Evolutionary conservation across 352 stramenopile species (phyloP).

Genomic region (Pythium dissimile): DNA sequence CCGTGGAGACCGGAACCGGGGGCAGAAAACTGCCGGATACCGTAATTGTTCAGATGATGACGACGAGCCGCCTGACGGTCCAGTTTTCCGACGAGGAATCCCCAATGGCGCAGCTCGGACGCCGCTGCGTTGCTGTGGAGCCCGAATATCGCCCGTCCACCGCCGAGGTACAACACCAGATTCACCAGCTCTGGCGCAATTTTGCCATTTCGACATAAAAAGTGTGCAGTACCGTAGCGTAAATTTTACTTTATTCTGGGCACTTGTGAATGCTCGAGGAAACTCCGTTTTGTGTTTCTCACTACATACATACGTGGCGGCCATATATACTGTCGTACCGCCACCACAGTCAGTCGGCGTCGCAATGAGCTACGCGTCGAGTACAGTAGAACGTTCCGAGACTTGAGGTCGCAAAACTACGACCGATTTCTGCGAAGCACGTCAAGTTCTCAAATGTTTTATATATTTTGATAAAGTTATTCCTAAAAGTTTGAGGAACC

Average conservation of each 20-base stretch:
- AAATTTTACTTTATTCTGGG: too few relatives aligned
- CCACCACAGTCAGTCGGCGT: background rate
- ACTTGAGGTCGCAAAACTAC: background rate
- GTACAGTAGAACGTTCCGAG: background rate
- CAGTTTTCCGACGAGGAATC: constrained; percentile 7
- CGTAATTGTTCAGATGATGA: constrained; percentile 7
- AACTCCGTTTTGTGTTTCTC: too few relatives aligned
- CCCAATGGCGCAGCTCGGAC: constrained; percentile 3
- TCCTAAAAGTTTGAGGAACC: too few relatives aligned
- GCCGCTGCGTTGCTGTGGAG: constrained; percentile 3
- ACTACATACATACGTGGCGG: too few relatives aligned
- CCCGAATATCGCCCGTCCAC: constrained; percentile 2
- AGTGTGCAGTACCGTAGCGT: too few relatives aligned
- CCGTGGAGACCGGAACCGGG: background rate
- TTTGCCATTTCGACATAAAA: background rate
- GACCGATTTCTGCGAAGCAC: background rate
- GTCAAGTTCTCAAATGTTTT: too few relatives aligned
- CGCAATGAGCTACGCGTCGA: background rate
- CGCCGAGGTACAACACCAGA: constrained; percentile 5
- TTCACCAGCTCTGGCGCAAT: constrained; percentile 3
- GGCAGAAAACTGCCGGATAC: constrained; percentile 9
- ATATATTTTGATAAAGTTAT: background rate
- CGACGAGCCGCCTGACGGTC: background rate
- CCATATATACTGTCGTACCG: background rate
- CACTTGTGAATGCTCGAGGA: too few relatives aligned